Base-by-base conservation (phyloP, 257 asterid species). In the Nicotiana sylvestris region DNA sequence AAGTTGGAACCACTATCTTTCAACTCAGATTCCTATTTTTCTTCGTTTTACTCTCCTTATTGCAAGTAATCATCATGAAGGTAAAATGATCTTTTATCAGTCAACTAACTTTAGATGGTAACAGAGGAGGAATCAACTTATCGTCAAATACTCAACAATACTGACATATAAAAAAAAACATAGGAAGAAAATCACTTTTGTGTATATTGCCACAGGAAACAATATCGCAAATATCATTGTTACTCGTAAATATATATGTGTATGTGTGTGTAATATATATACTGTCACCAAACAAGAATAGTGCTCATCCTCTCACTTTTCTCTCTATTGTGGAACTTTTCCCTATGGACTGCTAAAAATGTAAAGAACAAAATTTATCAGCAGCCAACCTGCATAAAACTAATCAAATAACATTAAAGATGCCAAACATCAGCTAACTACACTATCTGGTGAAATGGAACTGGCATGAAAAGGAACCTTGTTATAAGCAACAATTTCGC, bases 371-470 rank as follows among this genome's bases (percentile, higher is more conserved):
- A 21, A 76, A 53, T 53, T 2, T 53, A 53, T 43, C 11, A 46
- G 61, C 79, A 72, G 79, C 13, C 39, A 72, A 12, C 80, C 17
- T 51, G 80, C 80, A 8, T 4, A 51, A 13, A 5, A 21, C 4
- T 76, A 15, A 76, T 51, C 29, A 51, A 27, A 51, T 61, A 51
- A 51, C 62, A 76, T 3, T 27, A 76, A 25, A 61, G 35, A 61
- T 62, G 82, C 46, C 60, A 21, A 61, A 17, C 25, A 79, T 79
- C 72, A 79, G 46, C 82, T 61, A 60, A 79, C 61, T 79, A 79
- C 74, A 79, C 82, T 62, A 37, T 46, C 46, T 15, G 74, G 46
- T 25, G 76, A 79, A 79, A 35, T 17, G 82, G 66, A 37, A 37
- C 76, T 6, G 5, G 29, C n/a, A 12, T 62, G 60, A 57, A 60